Percentiles rank a stretch among this genome's conserved stretches.
phyloP scores from a whole-genome alignment of 2,329 filamentous ascomycete species.

The Talaromyces sp. region DNA sequence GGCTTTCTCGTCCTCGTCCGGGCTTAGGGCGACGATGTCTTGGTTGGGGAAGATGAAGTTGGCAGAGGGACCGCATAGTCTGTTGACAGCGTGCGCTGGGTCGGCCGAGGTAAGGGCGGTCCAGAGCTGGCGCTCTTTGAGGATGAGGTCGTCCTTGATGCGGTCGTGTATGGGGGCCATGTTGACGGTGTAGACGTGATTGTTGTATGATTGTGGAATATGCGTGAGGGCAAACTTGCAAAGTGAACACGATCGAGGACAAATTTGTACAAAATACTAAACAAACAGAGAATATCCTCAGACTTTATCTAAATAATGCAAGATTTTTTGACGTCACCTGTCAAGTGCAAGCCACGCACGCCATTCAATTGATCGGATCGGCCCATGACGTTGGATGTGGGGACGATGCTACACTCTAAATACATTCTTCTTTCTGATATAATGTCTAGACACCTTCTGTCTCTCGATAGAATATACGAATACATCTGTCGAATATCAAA shows the following conservation, averaged over 20 bases:
- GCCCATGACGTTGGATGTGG: background rate
- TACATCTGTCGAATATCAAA: background rate
- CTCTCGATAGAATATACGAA: background rate
- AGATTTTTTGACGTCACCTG: background rate
- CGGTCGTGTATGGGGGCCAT: conserved; percentile 34
- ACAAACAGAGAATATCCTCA: background rate
- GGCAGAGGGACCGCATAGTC: conserved; percentile 25
- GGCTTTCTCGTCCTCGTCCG: conserved; percentile 13
- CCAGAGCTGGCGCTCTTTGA: conserved; percentile 32
- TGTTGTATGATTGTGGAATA: background rate
- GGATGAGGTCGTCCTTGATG: conserved; percentile 29
- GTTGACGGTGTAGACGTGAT: background rate
- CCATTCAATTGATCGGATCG: background rate
- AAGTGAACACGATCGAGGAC: background rate
- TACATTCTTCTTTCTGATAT: background rate
- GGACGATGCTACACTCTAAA: background rate
- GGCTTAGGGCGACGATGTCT: conserved; percentile 26
- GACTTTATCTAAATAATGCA: too few relatives aligned
- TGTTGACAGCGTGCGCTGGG: conserved; percentile 27
- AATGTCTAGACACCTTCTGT: background rate
- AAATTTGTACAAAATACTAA: background rate
- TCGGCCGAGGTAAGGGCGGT: conserved; percentile 32
- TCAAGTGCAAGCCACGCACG: background rate
- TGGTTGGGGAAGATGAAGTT: conserved; percentile 30
- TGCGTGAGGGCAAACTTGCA: background rate